Conservation (phyloP, 2,329 filamentous ascomycete species). For the Thermoascus crustaceus region DNA sequence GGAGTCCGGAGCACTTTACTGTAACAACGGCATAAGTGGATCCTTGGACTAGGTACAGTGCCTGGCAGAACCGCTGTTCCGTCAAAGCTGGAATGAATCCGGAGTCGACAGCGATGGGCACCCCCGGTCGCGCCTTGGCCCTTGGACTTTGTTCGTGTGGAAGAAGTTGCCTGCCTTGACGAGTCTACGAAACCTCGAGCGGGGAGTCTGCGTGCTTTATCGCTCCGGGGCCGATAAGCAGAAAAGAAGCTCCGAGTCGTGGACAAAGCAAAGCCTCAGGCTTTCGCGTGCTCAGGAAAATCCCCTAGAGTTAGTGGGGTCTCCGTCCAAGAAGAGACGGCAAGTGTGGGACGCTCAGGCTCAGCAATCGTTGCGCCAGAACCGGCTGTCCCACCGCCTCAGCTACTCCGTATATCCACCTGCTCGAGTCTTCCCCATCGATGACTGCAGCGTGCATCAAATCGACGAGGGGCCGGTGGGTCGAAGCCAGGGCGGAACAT, state of each 20-base stretch:
- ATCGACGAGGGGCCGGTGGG: constrained; percentile 1
- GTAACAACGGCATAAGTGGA: constrained; percentile 1
- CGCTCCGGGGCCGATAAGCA: too few species aligned
- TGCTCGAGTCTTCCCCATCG: not conserved
- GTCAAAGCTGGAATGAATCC: constrained; percentile 1
- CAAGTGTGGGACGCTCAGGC: not conserved
- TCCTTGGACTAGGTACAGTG: too few species aligned
- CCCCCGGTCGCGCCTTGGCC: too few species aligned
- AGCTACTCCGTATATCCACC: not conserved
- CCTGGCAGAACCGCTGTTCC: constrained; percentile 1
- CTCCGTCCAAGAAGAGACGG: not conserved
- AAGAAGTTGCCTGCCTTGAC: too few species aligned
- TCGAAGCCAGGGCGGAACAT: not conserved
- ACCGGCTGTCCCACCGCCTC: not conserved
- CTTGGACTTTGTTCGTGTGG: too few species aligned
- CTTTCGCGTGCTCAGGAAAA: too few species aligned
- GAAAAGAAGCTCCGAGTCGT: too few species aligned
- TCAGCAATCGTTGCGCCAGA: constrained; percentile 1
- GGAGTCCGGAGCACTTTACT: too few species aligned
- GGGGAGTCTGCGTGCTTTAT: too few species aligned
- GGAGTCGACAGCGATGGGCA: constrained; percentile 1
- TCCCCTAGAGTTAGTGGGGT: too few species aligned
- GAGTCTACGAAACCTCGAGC: too few species aligned
- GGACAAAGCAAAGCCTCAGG: too few species aligned
- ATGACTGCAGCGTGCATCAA: not conserved